These are phyloP conservation scores for Haplographium delicatum DNA, from an alignment of 495 filamentous ascomycete species.

Conservation along the genomic window DNA sequence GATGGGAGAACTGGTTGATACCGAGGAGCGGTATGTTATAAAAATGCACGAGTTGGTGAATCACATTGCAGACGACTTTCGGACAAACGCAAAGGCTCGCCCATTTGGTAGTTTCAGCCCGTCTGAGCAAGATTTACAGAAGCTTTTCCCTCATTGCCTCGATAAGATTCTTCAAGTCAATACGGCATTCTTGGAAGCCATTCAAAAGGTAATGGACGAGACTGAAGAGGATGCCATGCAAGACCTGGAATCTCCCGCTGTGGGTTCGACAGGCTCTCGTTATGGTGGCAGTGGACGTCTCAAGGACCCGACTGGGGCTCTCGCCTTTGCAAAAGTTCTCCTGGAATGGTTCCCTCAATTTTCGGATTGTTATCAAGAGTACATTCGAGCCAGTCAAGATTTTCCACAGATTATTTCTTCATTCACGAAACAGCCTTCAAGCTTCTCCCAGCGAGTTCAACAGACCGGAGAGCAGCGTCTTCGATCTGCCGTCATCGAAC, in stretches of 20 bases:
- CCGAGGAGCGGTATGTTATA: slow-evolving; percentile 86
- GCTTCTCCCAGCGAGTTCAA: slow-evolving; percentile 70
- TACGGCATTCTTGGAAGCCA: slow-evolving; percentile 65
- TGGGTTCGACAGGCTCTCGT: slow-evolving; percentile 37
- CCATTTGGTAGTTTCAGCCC: slow-evolving; percentile 62
- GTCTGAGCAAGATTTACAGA: slow-evolving; percentile 62
- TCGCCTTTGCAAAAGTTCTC: slow-evolving; percentile 70
- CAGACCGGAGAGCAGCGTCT: slow-evolving; percentile 86
- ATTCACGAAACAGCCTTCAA: slow-evolving; percentile 71
- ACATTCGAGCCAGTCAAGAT: slow-evolving; percentile 77
- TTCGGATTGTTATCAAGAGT: slow-evolving; percentile 80
- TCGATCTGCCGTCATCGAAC: slow-evolving; percentile 91
- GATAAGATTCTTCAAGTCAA: slow-evolving; percentile 76
- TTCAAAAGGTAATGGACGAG: slow-evolving; percentile 71
- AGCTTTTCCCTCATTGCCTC: slow-evolving; percentile 75
- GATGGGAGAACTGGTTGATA: slow-evolving; percentile 88
- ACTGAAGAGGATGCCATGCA: slow-evolving; percentile 74
- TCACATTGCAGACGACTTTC: slow-evolving; percentile 67
- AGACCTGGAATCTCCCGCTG: slow-evolving; percentile 56
- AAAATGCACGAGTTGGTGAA: slow-evolving; percentile 79
- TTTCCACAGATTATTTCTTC: slow-evolving; percentile 75
- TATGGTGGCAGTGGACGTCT: slow-evolving; percentile 36
- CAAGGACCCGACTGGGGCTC: slow-evolving; percentile 67
- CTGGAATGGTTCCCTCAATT: slow-evolving; percentile 90
- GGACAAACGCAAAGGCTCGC: slow-evolving; percentile 55